phyloP scores from a whole-genome alignment of 2,329 filamentous ascomycete genomes.

The Monosporascus sp. region DNA sequence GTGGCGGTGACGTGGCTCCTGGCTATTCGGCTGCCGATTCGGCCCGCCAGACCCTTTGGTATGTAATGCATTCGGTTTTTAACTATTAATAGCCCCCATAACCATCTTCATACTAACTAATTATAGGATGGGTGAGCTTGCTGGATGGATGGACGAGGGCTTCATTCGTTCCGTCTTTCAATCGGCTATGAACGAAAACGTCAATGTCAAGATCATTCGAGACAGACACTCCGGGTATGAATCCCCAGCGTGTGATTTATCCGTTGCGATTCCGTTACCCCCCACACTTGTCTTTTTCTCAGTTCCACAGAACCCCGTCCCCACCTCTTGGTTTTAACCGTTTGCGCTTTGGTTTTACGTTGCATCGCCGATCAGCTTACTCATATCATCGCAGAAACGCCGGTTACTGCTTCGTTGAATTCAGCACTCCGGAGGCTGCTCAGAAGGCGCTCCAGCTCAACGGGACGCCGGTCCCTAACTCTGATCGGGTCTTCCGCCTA shows the following conservation, averaged over 20 bases:
- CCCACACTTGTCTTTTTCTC: background rate
- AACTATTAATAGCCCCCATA: background rate
- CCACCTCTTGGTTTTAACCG: background rate
- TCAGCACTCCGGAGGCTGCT: conserved; percentile 74
- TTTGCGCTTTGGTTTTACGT: background rate
- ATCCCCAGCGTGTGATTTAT: background rate
- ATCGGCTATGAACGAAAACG: conserved; percentile 84
- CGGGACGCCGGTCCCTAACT: conserved; percentile 87
- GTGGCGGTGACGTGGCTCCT: conserved; percentile 25
- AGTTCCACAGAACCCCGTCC: background rate
- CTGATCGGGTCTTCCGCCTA: conserved; percentile 91
- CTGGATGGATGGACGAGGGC: conserved; percentile 99
- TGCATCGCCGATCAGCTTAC: background rate
- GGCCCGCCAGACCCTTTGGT: conserved; percentile 54
- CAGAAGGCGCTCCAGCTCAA: conserved; percentile 88
- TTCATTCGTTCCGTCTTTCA: conserved; percentile 91
- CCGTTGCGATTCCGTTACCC: background rate
- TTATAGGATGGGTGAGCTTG: conserved; percentile 93
- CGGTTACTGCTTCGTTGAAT: conserved; percentile 98
- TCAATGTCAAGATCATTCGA: conserved; percentile 99
- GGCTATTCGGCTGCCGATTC: conserved; percentile 34
- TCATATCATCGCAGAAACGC: conserved; percentile 63
- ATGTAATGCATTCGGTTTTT: conserved; percentile 13
- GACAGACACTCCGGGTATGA: conserved; percentile 94
- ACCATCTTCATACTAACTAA: conserved; percentile 4